These are phyloP conservation scores for Candida gorgasii DNA, from an alignment of 805 yeast genomes.

Conservation along the genomic window DNA sequence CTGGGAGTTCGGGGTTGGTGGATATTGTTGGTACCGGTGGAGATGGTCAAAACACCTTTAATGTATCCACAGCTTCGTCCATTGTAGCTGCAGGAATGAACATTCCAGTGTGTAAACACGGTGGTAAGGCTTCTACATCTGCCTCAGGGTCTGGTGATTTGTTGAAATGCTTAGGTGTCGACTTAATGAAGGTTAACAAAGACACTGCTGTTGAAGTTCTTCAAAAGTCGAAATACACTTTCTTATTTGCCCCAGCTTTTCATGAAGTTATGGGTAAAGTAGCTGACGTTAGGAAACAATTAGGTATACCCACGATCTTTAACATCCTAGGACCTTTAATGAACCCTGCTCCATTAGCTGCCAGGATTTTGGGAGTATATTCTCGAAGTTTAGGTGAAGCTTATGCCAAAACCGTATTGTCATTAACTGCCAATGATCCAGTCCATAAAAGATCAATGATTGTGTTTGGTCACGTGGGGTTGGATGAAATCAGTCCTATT, in stretches of 20 bases:
- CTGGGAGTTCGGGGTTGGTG: conserved; percentile 50
- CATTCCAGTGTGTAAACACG: conserved; percentile 85
- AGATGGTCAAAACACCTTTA: conserved; percentile 96
- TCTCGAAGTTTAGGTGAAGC: conserved; percentile 75
- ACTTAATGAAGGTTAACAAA: conserved; percentile 66
- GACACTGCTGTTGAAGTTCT: conserved; percentile 61
- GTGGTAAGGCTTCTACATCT: conserved; percentile 95
- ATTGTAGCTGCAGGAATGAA: conserved; percentile 91
- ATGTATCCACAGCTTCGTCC: conserved; percentile 93
- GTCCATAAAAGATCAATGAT: conserved; percentile 66
- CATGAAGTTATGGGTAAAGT: conserved; percentile 89
- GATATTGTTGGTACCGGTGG: conserved; percentile 99
- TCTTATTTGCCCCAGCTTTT: conserved; percentile 89
- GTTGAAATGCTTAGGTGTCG: conserved; percentile 79
- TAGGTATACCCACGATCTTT: conserved; percentile 92
- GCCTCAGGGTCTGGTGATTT: conserved; percentile 93
- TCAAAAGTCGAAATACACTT: conserved; percentile 55
- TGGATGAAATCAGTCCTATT: conserved; percentile 92
- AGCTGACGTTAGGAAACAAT: conserved; percentile 68
- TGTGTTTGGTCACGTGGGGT: conserved; percentile 89
- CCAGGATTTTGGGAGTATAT: conserved; percentile 89
- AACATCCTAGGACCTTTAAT: conserved; percentile 91
- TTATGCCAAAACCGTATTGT: conserved; percentile 78
- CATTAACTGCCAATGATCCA: conserved; percentile 52
- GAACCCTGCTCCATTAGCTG: conserved; percentile 81